Evolutionary conservation across 2,329 filamentous ascomycete species (phyloP), one percentile per base, ranked within the genome.

Genomic region (Beauveria australis): DNA sequence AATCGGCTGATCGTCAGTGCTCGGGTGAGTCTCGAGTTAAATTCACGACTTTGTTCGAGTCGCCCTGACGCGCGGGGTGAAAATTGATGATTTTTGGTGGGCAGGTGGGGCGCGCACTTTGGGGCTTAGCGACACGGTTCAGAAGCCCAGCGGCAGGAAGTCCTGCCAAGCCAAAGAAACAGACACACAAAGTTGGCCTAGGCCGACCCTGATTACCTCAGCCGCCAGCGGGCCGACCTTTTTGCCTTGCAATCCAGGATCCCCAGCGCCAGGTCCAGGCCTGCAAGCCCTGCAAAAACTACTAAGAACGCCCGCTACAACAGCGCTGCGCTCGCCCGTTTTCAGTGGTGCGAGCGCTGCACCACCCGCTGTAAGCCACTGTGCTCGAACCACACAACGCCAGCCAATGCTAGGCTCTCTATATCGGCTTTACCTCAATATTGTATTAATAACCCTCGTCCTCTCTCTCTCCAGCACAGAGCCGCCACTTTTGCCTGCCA

Each of bases 41-140:
- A 37, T 44, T 53, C 58, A 53, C 49, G 58, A 47, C 49, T 60
- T 61, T 63, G 66, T 65, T 67, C 67, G 59, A 60, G 49, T 60
- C 58, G 51, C 58, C 58, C 58, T 47, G 49, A 60, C 49, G 58
- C 58, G 58, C 58, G 58, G 58, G 58, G 58, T 60, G 58, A 71
- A 75, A 75, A 74, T 75, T 75, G 67, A 68, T 69, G 72, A 74
- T 73, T 74, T 74, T 75, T 74, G 72, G 73, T 76, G 74, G 72
- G 74, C 64, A 64, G 70, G 72, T 72, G 72, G 73, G 73, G 73
- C 71, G 64, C 67, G 65, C 66, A 67, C 65, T 64, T 72, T 70
- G 71, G 73, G 73, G 72, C 71, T 74, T 73, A 74, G 70, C 71
- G 70, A 74, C 52, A 59, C 24, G n/a, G 33, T 46, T 30, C 56